Conservation (phyloP, 805 yeast species). For the Metschnikowia corniflorae region DNA sequence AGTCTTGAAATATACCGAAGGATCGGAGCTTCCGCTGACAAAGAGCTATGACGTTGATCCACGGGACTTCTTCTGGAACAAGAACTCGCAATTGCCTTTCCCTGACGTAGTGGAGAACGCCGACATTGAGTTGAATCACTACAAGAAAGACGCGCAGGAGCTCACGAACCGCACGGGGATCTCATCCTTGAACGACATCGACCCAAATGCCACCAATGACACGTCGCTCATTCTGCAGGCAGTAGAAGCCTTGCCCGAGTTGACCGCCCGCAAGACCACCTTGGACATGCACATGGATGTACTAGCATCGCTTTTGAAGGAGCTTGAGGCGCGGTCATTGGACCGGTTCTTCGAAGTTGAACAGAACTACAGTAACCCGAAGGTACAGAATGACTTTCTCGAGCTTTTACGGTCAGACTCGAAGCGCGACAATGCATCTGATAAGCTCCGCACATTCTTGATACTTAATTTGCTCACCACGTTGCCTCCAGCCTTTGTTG, state of each 20-base stretch:
- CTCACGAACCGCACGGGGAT: conserved; percentile 75
- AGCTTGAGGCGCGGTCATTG: conserved; percentile 79
- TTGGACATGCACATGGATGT: conserved; percentile 98
- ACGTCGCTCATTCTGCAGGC: conserved; percentile 77
- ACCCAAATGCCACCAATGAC: conserved; percentile 52
- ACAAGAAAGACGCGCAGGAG: conserved; percentile 85
- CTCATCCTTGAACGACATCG: conserved; percentile 69
- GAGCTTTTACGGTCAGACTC: conserved; percentile 52
- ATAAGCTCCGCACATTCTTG: conserved; percentile 84
- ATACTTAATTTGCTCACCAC: conserved; percentile 62
- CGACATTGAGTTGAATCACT: conserved; percentile 73
- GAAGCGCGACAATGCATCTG: conserved; percentile 60
- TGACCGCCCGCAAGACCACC: conserved; percentile 80
- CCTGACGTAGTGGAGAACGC: conserved; percentile 99
- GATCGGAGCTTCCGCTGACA: conserved; percentile 26
- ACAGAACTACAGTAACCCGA: conserved; percentile 67
- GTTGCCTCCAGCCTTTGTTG: conserved; percentile 27
- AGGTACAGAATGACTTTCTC: conserved; percentile 54
- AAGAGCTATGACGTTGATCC: conserved; percentile 87
- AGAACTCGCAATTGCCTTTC: conserved; percentile 83
- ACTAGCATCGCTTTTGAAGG: conserved; percentile 75
- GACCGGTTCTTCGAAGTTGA: conserved; percentile 94
- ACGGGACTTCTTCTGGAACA: conserved; percentile 86
- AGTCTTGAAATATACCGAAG: conserved; percentile 38
- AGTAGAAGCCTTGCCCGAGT: conserved; percentile 86